phyloP scores from a whole-genome alignment of 441 rosid species.

The Erodium trifolium region DNA sequence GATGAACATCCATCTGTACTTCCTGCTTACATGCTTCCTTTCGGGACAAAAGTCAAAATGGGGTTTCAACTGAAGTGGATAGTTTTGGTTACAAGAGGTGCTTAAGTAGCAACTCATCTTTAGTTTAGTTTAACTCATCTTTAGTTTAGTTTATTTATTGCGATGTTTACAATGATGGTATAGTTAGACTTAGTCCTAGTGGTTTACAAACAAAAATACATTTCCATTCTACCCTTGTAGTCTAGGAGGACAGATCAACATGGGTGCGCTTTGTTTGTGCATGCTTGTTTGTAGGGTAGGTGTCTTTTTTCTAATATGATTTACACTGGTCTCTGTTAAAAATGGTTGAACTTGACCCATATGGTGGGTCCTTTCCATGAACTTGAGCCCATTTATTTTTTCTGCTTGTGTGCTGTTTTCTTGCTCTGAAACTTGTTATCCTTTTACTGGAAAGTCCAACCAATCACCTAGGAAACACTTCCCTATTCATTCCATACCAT shows the following conservation, averaged over 20 bases:
- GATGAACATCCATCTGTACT: neutral
- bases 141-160: neutral
- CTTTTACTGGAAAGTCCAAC: neutral
- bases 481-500: neutral
- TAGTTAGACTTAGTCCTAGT: neutral
- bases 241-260: neutral
- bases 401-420: neutral
- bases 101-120: neutral
- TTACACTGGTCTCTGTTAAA: neutral
- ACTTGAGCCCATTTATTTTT: neutral
- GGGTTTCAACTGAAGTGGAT: neutral
- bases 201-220: neutral
- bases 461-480: neutral
- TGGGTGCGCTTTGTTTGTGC: neutral
- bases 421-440: neutral
- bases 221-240: neutral
- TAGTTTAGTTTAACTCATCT: neutral
- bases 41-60: neutral
- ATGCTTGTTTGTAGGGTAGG: too few species aligned
- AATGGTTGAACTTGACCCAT: neutral
- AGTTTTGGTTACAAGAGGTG: neutral
- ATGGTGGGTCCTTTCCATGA: neutral
- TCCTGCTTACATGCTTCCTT: neutral
- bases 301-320: neutral
- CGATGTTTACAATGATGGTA: neutral